A percentile compares a stretch with the other conserved stretches of the same genome.
Conservation (phyloP, 768 basidiomycete genomes). For the Termitomyces sp. region DNA sequence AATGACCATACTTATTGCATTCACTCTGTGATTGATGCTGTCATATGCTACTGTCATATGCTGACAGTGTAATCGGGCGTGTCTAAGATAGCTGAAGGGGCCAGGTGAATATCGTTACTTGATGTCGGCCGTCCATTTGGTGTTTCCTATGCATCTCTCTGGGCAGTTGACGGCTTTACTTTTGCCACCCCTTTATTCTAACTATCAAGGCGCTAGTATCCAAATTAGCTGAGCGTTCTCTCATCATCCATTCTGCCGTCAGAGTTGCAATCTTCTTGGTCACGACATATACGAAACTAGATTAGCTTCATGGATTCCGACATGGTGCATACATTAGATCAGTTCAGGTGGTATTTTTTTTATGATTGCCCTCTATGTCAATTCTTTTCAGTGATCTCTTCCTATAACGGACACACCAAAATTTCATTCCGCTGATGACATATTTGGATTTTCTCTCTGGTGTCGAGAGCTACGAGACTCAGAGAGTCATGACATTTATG, state of each 20-base stretch:
- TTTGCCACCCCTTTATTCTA: no score
- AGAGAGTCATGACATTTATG: no score
- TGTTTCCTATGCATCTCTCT: no score
- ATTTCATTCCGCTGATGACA: background rate
- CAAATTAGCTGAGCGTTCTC: background rate
- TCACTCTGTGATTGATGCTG: background rate
- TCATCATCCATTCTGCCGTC: background rate
- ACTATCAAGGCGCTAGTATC: no score
- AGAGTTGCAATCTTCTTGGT: no score
- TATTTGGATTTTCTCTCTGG: conserved; percentile 21
- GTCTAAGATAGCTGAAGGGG: no score
- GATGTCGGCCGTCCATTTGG: no score
- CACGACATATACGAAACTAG: background rate
- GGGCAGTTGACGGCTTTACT: no score
- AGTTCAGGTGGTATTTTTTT: background rate
- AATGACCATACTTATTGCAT: background rate
- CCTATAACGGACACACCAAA: no score
- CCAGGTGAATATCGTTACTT: no score
- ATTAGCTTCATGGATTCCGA: background rate
- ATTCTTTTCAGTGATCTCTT: no score
- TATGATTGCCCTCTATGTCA: background rate
- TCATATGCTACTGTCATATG: background rate
- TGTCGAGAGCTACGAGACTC: conserved; percentile 1
- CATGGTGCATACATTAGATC: background rate
- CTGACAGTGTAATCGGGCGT: no score